Base-by-base conservation (phyloP, 345 rosid genomes). In the Heritiera fomes region DNA sequence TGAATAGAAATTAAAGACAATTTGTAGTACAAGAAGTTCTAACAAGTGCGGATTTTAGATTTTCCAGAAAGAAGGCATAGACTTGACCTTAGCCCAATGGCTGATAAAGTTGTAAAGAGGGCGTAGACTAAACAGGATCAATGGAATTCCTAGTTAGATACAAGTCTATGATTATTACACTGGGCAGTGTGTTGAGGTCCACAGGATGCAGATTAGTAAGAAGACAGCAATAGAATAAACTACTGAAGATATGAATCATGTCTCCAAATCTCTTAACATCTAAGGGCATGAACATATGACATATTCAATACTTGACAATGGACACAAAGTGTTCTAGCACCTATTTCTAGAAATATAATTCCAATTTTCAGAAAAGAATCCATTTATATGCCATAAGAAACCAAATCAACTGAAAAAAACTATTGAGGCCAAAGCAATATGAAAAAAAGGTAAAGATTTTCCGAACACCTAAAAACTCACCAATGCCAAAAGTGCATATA, bases 401-500 rank as follows among this genome's bases (percentile, higher is more conserved):
- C 43, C 55, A 63, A 45, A 60, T 38, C 76, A 53, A 73, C 50
- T 7, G 8, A 40, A 4, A 40, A 40, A 40, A 58, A 43, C 1
- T 38, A 10, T 41, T n/a, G 17, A 17, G 4, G 28, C 52, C 32
- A 53, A 75, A 58, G 67, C 62, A 14, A 53, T 10, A 40, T 18
- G 8, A 53, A 14, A 14, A 65, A 45, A 7, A 9, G 13, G 65
- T 7, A 5, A 77, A 55, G 18, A 15, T 43, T 20, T 67, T 58
- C 58, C 55, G 8, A 34, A 76, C 47, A 15, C 49, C 15, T 8
- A 47, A 34, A 71, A 77, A 69, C 79, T 79, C 83, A 94, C 98
- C 98, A 55, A 96, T 88, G 60, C 98, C 99, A 82, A 96, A 92
- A 30, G 98, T 94, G 78, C 81, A 88, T 73, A 96, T 85, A 80